phyloP scores from a whole-genome alignment of 2,329 filamentous ascomycete species.

The Aspergillus persii region DNA sequence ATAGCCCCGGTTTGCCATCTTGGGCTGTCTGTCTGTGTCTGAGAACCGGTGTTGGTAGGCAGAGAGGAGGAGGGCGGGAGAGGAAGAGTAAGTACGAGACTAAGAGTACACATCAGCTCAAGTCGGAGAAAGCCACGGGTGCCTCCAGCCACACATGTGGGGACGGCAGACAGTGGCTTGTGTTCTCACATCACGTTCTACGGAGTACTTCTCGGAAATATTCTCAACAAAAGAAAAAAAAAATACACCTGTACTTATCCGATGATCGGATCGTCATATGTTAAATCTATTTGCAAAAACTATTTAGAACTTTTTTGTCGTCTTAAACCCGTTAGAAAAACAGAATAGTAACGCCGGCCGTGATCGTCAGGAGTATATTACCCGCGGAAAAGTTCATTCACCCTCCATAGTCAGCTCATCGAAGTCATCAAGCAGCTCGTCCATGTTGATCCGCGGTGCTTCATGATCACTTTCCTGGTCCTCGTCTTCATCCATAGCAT shows the following conservation, averaged over 20 bases:
- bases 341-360: slow-evolving; percentile 25
- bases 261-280: background rate
- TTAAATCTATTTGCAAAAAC: background rate
- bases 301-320: background rate
- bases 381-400: slow-evolving; percentile 20
- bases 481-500: slow-evolving; percentile 56
- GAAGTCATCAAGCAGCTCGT: slow-evolving; percentile 87
- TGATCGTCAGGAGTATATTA: slow-evolving; percentile 27
- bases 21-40: slow-evolving; percentile 25
- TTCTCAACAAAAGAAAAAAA: no score
- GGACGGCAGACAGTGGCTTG: background rate
- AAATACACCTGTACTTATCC: no score
- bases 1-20: slow-evolving; percentile 82
- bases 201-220: no score
- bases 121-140: slow-evolving; percentile 22
- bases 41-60: slow-evolving; percentile 14
- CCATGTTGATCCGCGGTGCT: slow-evolving; percentile 69
- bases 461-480: slow-evolving; percentile 58
- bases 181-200: no score
- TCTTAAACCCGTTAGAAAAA: slow-evolving; percentile 2
- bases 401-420: slow-evolving; percentile 76
- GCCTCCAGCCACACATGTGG: slow-evolving; percentile 28
- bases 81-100: background rate
- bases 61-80: slow-evolving; percentile 18
- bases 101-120: slow-evolving; percentile 36